Evolutionary conservation across 78 protist genomes (phyloP).

Genomic region (Protostelium mycophagum): DNA sequence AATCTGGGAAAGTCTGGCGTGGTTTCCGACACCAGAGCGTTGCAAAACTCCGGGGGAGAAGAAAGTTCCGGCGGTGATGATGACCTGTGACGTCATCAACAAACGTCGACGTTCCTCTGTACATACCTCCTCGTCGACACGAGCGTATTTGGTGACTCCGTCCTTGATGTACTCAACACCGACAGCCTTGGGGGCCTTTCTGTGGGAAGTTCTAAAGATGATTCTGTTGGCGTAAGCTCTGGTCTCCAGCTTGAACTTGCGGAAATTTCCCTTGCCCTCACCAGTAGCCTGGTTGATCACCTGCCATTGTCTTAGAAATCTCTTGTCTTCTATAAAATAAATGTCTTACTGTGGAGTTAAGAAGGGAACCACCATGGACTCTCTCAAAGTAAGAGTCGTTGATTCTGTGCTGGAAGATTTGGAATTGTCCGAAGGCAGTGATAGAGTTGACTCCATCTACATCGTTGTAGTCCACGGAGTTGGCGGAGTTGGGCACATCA

Average conservation of each 20-base stretch:
- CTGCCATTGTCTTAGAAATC: too few relatives aligned
- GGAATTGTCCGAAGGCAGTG: background rate
- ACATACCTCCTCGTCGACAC: background rate
- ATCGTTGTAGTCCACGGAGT: background rate
- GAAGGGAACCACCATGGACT: background rate
- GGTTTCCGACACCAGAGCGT: background rate
- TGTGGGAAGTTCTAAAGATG: background rate
- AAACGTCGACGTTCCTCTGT: background rate
- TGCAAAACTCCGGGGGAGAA: background rate
- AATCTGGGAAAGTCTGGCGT: background rate
- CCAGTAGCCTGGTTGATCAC: background rate
- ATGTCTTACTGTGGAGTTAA: background rate
- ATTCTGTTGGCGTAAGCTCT: background rate
- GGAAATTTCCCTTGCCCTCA: background rate
- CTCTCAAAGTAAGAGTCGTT: background rate
- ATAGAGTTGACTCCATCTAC: background rate
- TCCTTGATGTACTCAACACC: background rate
- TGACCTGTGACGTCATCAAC: background rate
- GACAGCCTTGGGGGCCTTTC: background rate
- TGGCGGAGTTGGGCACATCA: background rate
- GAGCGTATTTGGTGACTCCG: background rate
- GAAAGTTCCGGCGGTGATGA: background rate
- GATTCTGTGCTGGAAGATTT: background rate
- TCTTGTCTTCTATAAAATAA: too few relatives aligned
- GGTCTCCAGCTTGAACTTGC: background rate